These are phyloP conservation scores for Clohesyomyces aquaticus DNA, from an alignment of 495 filamentous ascomycete species.

Conservation along the genomic window DNA sequence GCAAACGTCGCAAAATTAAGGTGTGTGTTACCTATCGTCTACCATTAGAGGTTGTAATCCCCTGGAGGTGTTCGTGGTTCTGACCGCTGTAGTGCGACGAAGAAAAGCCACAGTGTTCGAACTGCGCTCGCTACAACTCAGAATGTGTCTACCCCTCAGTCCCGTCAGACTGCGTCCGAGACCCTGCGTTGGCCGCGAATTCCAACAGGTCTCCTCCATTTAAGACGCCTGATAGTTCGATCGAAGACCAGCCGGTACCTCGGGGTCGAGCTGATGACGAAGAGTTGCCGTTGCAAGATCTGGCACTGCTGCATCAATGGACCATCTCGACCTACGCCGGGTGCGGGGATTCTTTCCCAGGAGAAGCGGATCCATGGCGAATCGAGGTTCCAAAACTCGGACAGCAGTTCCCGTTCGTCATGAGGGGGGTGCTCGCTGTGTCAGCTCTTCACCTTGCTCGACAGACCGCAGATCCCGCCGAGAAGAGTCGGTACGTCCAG, in stretches of 20 bases:
- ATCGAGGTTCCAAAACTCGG: constrained; percentile 13
- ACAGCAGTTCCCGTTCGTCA: constrained; percentile 25
- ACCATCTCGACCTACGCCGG: constrained; percentile 23
- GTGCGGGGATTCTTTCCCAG: constrained; percentile 18
- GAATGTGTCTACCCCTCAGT: constrained; percentile 25
- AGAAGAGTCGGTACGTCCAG: constrained; percentile 2
- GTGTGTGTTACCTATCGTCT: neutral
- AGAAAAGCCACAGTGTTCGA: constrained; percentile 28
- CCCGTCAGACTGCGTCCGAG: neutral
- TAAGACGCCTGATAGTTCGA: constrained; percentile 9
- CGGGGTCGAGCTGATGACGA: neutral
- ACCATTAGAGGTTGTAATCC: neutral
- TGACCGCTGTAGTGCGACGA: constrained; percentile 22
- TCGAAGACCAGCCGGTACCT: constrained; percentile 13
- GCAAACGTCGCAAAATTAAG: constrained; percentile 31
- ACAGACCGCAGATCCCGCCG: neutral
- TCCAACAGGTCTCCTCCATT: constrained; percentile 6
- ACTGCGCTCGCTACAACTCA: constrained; percentile 24
- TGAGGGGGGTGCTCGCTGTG: constrained; percentile 28
- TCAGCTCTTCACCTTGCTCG: constrained; percentile 12
- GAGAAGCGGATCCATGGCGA: constrained; percentile 21
- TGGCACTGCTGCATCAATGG: constrained; percentile 30
- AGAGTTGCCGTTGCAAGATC: constrained; percentile 23
- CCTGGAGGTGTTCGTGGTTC: neutral
- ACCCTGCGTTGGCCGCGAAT: constrained; percentile 1